Conservation (phyloP, 2,329 filamentous ascomycete genomes). For the Fusarium concolor region DNA sequence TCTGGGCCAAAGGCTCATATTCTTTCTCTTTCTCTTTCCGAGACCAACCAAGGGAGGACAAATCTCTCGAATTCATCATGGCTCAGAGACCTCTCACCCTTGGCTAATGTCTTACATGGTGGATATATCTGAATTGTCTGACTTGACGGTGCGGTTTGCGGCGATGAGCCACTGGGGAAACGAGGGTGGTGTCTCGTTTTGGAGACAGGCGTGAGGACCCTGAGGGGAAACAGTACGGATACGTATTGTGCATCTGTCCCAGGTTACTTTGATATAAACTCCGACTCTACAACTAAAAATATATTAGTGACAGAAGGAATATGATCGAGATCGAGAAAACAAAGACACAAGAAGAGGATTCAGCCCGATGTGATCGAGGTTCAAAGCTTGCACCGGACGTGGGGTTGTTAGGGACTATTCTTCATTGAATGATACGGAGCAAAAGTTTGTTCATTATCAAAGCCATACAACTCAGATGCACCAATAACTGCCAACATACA, state of each 20-base stretch:
- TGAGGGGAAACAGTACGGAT: conserved; percentile 24
- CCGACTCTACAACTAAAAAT: neutral
- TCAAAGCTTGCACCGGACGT: conserved; percentile 19
- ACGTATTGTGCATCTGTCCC: conserved; percentile 9
- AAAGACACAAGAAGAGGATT: conserved; percentile 9
- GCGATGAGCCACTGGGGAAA: conserved; percentile 14
- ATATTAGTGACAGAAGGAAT: neutral
- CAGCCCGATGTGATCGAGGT: neutral
- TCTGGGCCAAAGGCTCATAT: conserved; percentile 10
- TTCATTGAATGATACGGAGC: conserved; percentile 3
- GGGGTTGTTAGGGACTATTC: conserved; percentile 18
- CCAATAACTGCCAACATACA: conserved; percentile 4
- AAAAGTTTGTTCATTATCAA: conserved; percentile 24
- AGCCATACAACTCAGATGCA: conserved; percentile 8
- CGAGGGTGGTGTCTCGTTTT: conserved; percentile 20
- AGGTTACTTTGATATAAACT: conserved; percentile 2
- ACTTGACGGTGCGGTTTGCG: conserved; percentile 26
- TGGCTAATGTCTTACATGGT: conserved; percentile 29
- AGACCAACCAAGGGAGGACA: conserved; percentile 24
- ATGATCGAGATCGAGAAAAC: neutral
- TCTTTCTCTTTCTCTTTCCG: neutral
- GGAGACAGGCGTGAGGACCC: conserved; percentile 14
- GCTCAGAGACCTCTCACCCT: neutral
- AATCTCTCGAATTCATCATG: conserved; percentile 8
- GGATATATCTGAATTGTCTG: conserved; percentile 6